Evolutionary conservation across 371 early-diverging fungal species (phyloP), one percentile per base, ranked within the genome.

Genomic region (Lichtheimia ramosa): DNA sequence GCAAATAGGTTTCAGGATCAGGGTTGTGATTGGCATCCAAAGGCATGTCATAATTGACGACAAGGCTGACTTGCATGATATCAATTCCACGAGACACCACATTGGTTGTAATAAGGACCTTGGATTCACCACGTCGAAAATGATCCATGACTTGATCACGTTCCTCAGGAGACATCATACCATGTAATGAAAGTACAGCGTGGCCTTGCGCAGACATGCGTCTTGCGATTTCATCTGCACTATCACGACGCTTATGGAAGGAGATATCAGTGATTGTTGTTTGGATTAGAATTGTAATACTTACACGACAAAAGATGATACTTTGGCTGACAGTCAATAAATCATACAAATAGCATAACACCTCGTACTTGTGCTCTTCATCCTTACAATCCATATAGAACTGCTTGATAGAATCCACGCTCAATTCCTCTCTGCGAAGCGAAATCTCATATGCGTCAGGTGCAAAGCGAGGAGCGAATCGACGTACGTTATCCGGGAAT

Each of bases 21-120:
- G 94, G 89, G 5, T 70, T 69, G 13, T 69, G 68, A 10, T 71
- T 51, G 28, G 62, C 67, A 48, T 87, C 87, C 39, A 89, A 63
- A 3, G 99, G 99, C 65, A 99, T 81, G 67, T 99, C 99, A 69
- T 92, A 98, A 79, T 99, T 99, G 70, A 99, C 87, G 14, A 99
- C 99, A 64, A 99, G 79, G 65, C 92, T 95, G 59, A 99, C 98
- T 68, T 97, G 96, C 20, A 85, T 82, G 64, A 96, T 90, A 74
- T 99, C 99, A 69, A 99, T 96, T 51, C 99, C 99, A 50, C 99
- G 92, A 3, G 98, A 90, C 49, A 99, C 75, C 0, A 99, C 93
- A 58, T 98, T 98, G 27, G 99, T 99, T 14, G 98, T 92, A 41
- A 98, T 90, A 54, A 99, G 80, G 0, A 99, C 97, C 78, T 97